A percentile compares a stretch with the other conserved stretches of the same genome.
phyloP scores from a whole-genome alignment of 106 monocot species.

The Hemerocallis citrina region DNA sequence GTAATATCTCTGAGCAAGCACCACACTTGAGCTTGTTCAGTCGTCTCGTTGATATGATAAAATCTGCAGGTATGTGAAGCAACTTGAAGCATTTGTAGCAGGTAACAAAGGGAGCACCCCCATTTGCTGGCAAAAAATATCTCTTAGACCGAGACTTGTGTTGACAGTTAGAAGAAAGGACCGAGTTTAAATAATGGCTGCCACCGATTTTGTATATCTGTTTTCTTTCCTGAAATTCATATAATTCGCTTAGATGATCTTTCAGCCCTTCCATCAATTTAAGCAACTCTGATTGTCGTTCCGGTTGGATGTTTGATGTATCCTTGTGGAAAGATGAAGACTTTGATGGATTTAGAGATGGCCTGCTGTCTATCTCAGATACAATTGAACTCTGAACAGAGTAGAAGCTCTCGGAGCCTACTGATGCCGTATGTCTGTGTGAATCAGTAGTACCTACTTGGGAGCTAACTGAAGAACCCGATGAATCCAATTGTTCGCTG shows the following conservation, averaged over 20 bases:
- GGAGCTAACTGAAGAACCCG: no score
- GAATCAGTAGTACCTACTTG: neutral
- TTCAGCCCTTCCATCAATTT: neutral
- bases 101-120: constrained; percentile 56
- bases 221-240: neutral
- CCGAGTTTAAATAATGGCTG: neutral
- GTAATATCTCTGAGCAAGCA: constrained; percentile 37
- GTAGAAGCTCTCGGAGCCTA: neutral
- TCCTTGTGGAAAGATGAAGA: no score
- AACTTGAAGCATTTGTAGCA: constrained; percentile 49
- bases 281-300: neutral
- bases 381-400: neutral
- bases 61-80: constrained; percentile 59
- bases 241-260: neutral
- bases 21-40: constrained; percentile 50
- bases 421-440: neutral
- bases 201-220: neutral
- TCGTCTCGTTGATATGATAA: constrained; percentile 33
- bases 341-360: neutral
- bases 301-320: neutral
- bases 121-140: constrained; percentile 37
- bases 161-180: neutral
- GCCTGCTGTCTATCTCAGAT: neutral
- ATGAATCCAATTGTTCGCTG: neutral
- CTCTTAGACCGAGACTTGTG: constrained; percentile 9